Conservation (phyloP, 1,284 basidiomycete genomes). For the Rhodotorula sp. region DNA sequence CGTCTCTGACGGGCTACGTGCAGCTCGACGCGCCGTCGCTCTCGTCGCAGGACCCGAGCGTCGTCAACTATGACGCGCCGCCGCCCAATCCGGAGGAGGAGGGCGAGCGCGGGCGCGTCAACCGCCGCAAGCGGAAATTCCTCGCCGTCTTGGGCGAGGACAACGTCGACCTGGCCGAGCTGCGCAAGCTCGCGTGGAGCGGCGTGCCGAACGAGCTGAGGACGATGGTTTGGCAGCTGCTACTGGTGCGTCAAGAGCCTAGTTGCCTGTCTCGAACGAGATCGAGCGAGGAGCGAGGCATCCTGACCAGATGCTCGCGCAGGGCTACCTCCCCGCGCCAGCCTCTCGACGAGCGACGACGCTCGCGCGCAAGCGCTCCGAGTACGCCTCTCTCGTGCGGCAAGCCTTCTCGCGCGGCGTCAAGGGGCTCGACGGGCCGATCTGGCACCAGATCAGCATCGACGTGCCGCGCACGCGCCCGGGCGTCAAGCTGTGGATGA, state of each 20-base stretch:
- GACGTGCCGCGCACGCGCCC: constrained; percentile 92
- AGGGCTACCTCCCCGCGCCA: constrained; percentile 91
- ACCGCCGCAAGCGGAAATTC: constrained; percentile 42
- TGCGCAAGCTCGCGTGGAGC: constrained; percentile 91
- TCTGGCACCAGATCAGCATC: constrained; percentile 98
- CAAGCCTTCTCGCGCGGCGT: constrained; percentile 85
- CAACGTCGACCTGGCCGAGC: constrained; percentile 68
- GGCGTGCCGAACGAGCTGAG: constrained; percentile 86
- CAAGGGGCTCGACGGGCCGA: constrained; percentile 79
- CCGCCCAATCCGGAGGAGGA: constrained; percentile 30
- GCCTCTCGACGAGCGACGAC: constrained; percentile 73
- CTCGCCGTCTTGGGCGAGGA: constrained; percentile 41
- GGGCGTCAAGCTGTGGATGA: constrained; percentile 87
- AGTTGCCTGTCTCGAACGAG: neutral
- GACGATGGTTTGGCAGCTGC: constrained; percentile 89
- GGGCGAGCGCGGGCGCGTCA: constrained; percentile 39
- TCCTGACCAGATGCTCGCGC: neutral
- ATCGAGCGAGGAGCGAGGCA: constrained; percentile 46
- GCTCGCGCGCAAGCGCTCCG: constrained; percentile 82
- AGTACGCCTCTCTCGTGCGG: constrained; percentile 86
- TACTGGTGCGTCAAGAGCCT: constrained; percentile 62
- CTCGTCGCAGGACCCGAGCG: constrained; percentile 11
- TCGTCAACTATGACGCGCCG: constrained; percentile 29
- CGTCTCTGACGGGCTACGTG: constrained; percentile 29
- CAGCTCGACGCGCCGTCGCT: constrained; percentile 30